Base-by-base conservation (phyloP, 2,329 filamentous ascomycete genomes). In the Fusarium nanum region DNA sequence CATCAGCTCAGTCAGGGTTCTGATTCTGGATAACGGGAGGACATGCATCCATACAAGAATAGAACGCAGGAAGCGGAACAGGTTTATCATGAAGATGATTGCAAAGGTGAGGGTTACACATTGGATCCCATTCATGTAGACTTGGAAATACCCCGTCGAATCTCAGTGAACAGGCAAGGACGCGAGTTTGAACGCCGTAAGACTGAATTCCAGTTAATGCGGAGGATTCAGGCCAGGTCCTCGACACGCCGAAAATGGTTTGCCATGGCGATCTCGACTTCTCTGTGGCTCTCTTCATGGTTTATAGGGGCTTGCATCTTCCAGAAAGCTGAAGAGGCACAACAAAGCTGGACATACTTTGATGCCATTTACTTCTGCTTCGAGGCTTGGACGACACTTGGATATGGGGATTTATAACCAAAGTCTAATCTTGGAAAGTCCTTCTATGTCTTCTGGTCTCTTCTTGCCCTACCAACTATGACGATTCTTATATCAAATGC, bases 291-390 rank as follows among this genome's bases (percentile, higher is more conserved):
- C 20, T 10, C 50, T 16, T 16, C 52, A 8, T 57, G 55, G 55
- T n/a, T 50, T 16, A 4, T 57, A 9, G 55, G 55, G 12, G 55
- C 55, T 20, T 16, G 9, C 2, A 7, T 57, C 25, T 57, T 57
- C 9, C 32, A 57, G 9, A 20, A 20, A 6, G 16, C 55, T 20
- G 55, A 57, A 10, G 6, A 41, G 14, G 9, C 20, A 14, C 32
- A 57, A 20, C 55, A 57, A 32, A 13, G 20, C 13, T 57, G 55
- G 55, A 16, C 55, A 10, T 57, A 57, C 34, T 57, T 57, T 50
- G 55, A 57, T 20, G 55, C 55, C 13, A 11, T 57, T 7, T 57
- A 57, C n/a, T 57, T 57, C n/a, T 57, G 45, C 34, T 57, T 57
- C 25, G 55, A 11, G 23, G 45, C 55, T 7, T 57, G 45, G 55